Evolutionary conservation across 208 protist genomes (phyloP), one percentile per base, ranked within the genome.

Genomic region (Lotmaria passim): DNA sequence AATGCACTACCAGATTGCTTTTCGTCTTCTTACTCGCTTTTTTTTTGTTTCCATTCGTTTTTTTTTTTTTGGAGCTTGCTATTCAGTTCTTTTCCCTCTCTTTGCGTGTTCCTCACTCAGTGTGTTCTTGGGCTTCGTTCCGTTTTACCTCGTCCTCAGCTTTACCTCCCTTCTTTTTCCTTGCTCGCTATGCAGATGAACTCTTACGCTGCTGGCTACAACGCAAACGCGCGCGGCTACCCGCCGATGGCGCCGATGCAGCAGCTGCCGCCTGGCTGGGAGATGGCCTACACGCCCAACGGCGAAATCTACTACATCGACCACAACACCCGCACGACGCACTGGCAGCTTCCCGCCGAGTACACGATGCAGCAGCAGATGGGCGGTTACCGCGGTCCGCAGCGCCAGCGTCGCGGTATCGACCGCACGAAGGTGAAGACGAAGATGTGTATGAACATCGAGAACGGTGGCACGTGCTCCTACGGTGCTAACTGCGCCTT

Each of bases 371-470:
- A 83, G 71, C 72, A 58, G 24, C 59, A 43, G 7, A 33, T 61
- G 34, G 41, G 31, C 38, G 69, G 69, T 36, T 83, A 79, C 72
- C 79, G 82, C 34, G 69, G 65, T 66, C 58, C 58, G 63, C 68
- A 76, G 24, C 83, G 84, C 52, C 81, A 64, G 21, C 82, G 84
- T 34, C 81, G 81, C 46, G 91, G 91, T 36, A 93, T 96, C 66
- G 91, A 96, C 73, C 79, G 79, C 23, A 77, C 73, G 38, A 96
- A 96, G 72, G 51, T 81, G 23, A 96, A 96, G 81, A 96, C 91
- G 38, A 96, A 96, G 79, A 94, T 96, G 91, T 96, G 91, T 79
- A 96, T 96, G 88, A 94, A 96, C 76, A 92, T 94, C 30, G 81
- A 93, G 68, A 93, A 85, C 50, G 86, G 88, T 44, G 91, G 91